Conservation (phyloP, 2,329 filamentous ascomycete genomes). For the Alternaria arborescens region DNA sequence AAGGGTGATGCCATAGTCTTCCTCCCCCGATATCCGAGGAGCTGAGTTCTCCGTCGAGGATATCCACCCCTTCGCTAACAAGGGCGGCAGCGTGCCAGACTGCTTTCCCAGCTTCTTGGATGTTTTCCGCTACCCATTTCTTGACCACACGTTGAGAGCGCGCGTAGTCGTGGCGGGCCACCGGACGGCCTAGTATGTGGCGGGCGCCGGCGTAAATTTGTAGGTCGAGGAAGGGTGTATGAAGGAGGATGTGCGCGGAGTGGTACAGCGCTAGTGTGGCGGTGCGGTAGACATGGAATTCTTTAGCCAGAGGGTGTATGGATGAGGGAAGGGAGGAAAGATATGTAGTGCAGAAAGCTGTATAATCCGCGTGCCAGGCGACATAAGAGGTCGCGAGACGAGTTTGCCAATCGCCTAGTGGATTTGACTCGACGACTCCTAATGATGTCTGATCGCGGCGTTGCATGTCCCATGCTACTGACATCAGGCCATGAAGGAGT, state of each 20-base stretch:
- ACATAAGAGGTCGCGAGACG: slow-evolving; percentile 64
- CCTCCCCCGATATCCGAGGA: slow-evolving; percentile 57
- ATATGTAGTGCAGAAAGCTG: slow-evolving; percentile 57
- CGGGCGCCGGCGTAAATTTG: slow-evolving; percentile 69
- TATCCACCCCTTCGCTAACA: slow-evolving; percentile 60
- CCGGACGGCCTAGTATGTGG: slow-evolving; percentile 66
- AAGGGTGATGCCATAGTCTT: slow-evolving; percentile 68
- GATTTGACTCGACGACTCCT: slow-evolving; percentile 47
- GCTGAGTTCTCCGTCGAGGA: slow-evolving; percentile 50
- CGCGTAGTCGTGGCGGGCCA: slow-evolving; percentile 60
- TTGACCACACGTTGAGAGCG: slow-evolving; percentile 62
- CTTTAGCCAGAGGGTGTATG: slow-evolving; percentile 44
- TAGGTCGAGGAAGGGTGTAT: slow-evolving; percentile 67
- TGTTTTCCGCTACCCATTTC: slow-evolving; percentile 56
- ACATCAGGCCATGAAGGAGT: slow-evolving; percentile 69
- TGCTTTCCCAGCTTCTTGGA: slow-evolving; percentile 53
- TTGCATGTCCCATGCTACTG: slow-evolving; percentile 69
- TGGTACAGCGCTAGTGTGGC: slow-evolving; percentile 67
- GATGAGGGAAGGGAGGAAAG: slow-evolving; percentile 33
- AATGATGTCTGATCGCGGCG: slow-evolving; percentile 69
- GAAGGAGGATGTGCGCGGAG: slow-evolving; percentile 64
- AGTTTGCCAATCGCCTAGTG: slow-evolving; percentile 60
- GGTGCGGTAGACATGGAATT: slow-evolving; percentile 60
- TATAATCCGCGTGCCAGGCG: slow-evolving; percentile 67
- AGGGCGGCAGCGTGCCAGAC: slow-evolving; percentile 65